Conservation (phyloP, 1,284 basidiomycete genomes). For the Golubevia pallescens region DNA sequence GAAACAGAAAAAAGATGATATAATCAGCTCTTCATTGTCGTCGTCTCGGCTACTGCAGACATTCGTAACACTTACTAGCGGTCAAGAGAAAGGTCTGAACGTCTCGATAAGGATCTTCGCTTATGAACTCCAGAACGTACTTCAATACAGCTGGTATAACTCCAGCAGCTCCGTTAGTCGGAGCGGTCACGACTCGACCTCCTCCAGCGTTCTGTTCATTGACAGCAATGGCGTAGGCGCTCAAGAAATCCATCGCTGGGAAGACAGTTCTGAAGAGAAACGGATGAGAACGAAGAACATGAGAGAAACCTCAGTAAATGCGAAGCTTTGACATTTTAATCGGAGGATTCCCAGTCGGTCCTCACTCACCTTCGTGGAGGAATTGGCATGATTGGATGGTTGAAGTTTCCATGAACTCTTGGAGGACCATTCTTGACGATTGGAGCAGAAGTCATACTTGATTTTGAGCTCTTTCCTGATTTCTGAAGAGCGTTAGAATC, state of each 20-base stretch:
- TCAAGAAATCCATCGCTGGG: conserved; percentile 55
- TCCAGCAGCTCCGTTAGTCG: conserved; percentile 56
- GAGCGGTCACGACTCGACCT: conserved; percentile 54
- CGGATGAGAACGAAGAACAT: not conserved
- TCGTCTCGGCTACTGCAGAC: not conserved
- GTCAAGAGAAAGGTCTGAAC: conserved; percentile 56
- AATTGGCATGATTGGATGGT: conserved; percentile 41
- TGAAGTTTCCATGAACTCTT: conserved; percentile 36
- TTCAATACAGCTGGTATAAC: conserved; percentile 55
- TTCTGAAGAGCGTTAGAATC: no score
- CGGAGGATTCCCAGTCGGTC: no score
- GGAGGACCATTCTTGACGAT: not conserved
- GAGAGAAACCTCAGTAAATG: not conserved
- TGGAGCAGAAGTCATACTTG: not conserved
- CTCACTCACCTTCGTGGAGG: conserved; percentile 45
- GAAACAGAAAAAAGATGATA: not conserved
- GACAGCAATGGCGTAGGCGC: conserved; percentile 57
- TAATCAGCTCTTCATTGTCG: no score
- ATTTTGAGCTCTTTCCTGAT: no score
- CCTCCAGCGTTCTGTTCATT: conserved; percentile 61
- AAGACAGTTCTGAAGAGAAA: conserved; percentile 26
- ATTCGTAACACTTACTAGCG: conserved; percentile 14
- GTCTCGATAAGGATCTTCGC: conserved; percentile 52
- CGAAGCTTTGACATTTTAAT: no score
- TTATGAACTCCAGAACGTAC: conserved; percentile 51